Conservation (phyloP, 2,329 filamentous ascomycete genomes). For the Xylaria sp. region DNA sequence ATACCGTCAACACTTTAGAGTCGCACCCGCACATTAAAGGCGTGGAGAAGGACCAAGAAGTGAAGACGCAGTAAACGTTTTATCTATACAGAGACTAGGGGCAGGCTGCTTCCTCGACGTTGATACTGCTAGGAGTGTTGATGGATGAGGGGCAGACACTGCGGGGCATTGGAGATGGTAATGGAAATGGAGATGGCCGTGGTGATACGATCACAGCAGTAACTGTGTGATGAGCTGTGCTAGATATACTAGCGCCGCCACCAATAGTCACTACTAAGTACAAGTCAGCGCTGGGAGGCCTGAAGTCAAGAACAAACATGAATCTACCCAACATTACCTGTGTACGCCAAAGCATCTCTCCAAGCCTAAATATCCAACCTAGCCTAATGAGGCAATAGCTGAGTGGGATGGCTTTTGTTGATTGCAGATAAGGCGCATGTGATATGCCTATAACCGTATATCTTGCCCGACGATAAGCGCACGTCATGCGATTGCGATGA, state of each 20-base stretch:
- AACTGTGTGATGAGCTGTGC: not conserved
- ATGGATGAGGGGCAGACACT: conserved; percentile 34
- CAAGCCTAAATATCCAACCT: not conserved
- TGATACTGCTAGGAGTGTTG: not conserved
- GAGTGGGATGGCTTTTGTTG: not conserved
- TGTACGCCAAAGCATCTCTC: not conserved
- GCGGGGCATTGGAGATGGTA: conserved; percentile 24
- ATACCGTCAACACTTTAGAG: conserved; percentile 72
- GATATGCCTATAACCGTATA: conserved; percentile 24
- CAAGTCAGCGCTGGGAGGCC: too few relatives aligned
- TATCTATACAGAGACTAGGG: not conserved
- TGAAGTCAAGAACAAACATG: not conserved
- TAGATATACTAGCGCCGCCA: not conserved
- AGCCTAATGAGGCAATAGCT: not conserved
- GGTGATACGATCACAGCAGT: conserved; percentile 4
- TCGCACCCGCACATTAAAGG: conserved; percentile 75
- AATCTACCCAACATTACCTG: not conserved
- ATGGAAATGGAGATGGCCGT: not conserved
- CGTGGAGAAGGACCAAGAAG: conserved; percentile 78
- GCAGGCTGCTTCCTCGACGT: not conserved
- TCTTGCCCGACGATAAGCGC: conserved; percentile 21
- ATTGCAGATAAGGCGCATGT: not conserved
- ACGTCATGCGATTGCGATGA: conserved; percentile 1
- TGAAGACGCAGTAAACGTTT: conserved; percentile 74
- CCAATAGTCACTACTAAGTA: too few relatives aligned